Evolutionary conservation across 768 basidiomycete species (phyloP).

Genomic region (Boletus eberwhitei): DNA sequence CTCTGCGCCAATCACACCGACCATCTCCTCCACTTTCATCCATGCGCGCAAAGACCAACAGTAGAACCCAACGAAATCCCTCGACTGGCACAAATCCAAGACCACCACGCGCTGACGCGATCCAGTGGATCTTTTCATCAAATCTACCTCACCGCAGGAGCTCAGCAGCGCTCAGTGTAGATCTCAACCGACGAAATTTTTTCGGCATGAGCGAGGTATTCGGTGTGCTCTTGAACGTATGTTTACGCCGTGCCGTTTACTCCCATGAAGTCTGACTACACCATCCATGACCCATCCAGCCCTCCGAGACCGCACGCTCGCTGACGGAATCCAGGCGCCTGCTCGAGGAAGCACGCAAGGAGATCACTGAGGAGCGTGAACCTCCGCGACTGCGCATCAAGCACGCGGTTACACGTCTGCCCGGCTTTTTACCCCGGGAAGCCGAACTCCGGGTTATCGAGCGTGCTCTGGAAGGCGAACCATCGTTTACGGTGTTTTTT

Average conservation of each 20-base stretch:
- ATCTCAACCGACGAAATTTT: conserved; percentile 65
- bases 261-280: conserved; percentile 8
- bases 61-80: conserved; percentile 24
- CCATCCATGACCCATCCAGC: conserved; percentile 41
- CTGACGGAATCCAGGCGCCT: conserved; percentile 74
- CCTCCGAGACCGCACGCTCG: conserved; percentile 73
- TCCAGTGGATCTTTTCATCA: conserved; percentile 75
- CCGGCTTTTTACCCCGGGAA: conserved; percentile 68
- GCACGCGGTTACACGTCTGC: conserved; percentile 76
- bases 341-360: conserved; percentile 73
- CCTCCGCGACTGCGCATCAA: conserved; percentile 63
- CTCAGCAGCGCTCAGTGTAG: conserved; percentile 54
- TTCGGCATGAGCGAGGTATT: conserved; percentile 81
- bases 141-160: conserved; percentile 64
- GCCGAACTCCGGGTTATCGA: conserved; percentile 65
- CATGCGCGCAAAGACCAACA: conserved; percentile 27
- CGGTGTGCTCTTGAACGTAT: conserved; percentile 69
- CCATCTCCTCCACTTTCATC: conserved; percentile 4
- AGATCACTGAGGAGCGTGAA: conserved; percentile 67
- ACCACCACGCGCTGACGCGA: conserved; percentile 36
- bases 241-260: conserved; percentile 22
- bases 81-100: conserved; percentile 26
- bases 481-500: conserved; percentile 76
- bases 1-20: conserved; percentile 10
- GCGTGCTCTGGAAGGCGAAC: conserved; percentile 60